These are phyloP conservation scores for Ceratocystis cubensis DNA, from an alignment of 2,329 filamentous ascomycete species.

Conservation along the genomic window DNA sequence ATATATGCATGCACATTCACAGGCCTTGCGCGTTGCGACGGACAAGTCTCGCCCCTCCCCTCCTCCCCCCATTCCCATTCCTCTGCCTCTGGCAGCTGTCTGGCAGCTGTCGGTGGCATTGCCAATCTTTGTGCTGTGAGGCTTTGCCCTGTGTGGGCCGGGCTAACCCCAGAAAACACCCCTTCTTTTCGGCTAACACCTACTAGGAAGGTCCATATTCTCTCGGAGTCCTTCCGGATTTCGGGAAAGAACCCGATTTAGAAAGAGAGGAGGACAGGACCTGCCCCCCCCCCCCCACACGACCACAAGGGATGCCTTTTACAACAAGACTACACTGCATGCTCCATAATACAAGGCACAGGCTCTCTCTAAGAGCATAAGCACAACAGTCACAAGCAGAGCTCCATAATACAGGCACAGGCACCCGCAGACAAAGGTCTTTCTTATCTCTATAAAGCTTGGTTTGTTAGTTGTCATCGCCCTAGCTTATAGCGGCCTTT, in stretches of 20 bases:
- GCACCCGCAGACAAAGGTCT: background rate
- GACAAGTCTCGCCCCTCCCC: background rate
- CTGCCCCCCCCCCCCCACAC: too few species aligned
- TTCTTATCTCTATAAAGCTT: background rate
- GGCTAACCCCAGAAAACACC: background rate
- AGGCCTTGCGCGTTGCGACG: too few species aligned
- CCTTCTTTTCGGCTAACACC: background rate
- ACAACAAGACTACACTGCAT: too few species aligned
- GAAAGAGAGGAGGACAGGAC: background rate
- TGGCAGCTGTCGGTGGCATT: background rate
- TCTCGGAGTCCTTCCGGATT: conserved; percentile 1
- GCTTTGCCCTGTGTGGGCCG: background rate
- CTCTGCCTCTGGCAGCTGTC: background rate
- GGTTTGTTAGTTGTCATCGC: too few species aligned
- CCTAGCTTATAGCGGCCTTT: too few species aligned
- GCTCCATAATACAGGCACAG: background rate
- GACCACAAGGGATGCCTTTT: too few species aligned
- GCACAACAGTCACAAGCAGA: background rate
- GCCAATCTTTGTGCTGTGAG: background rate
- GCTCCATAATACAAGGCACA: too few species aligned
- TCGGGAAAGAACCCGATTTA: conserved; percentile 3
- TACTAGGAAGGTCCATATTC: background rate
- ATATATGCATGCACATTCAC: background rate
- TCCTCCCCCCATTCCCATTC: background rate
- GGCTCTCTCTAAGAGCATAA: too few species aligned